phyloP scores from a whole-genome alignment of 208 protist genomes.

The Strigomonas galati region DNA sequence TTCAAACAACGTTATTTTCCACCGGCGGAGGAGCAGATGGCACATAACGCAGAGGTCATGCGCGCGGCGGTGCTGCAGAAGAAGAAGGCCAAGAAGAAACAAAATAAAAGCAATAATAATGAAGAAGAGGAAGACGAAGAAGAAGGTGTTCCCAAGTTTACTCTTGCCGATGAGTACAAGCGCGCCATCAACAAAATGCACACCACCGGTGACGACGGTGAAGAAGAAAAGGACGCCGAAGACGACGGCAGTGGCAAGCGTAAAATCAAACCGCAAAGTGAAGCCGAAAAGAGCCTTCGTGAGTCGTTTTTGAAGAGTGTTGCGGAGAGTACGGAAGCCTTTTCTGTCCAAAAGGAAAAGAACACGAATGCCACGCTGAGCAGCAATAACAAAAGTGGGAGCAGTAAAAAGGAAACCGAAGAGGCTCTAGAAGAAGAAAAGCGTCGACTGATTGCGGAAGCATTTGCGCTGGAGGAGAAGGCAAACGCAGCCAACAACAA shows the following conservation, averaged over 20 bases:
- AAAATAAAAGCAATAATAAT: neutral
- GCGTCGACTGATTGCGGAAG: conserved; percentile 17
- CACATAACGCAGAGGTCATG: conserved; percentile 58
- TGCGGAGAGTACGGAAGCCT: conserved; percentile 44
- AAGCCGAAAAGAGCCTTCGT: conserved; percentile 58
- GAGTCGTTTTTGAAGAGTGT: conserved; percentile 68
- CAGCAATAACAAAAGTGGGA: neutral
- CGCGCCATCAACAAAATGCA: conserved; percentile 38
- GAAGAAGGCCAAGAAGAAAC: conserved; percentile 25
- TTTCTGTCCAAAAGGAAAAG: conserved; percentile 12
- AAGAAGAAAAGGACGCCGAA: conserved; percentile 24
- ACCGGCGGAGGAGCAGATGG: conserved; percentile 63
- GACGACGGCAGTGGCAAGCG: conserved; percentile 21
- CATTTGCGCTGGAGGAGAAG: conserved; percentile 14
- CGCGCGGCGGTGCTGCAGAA: conserved; percentile 38
- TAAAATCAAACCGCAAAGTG: conserved; percentile 51
- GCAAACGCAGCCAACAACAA: conserved; percentile 8
- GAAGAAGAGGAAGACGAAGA: conserved; percentile 14
- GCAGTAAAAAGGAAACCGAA: conserved; percentile 13
- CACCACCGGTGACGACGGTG: conserved; percentile 15
- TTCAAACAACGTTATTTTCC: conserved; percentile 68
- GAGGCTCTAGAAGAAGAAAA: conserved; percentile 12
- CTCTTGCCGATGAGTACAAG: conserved; percentile 79
- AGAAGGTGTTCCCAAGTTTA: conserved; percentile 35
- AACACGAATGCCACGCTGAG: neutral